Percentiles rank a stretch among this genome's conserved stretches.
Conservation (phyloP, 495 filamentous ascomycete genomes). For the Patellaria atrata region DNA sequence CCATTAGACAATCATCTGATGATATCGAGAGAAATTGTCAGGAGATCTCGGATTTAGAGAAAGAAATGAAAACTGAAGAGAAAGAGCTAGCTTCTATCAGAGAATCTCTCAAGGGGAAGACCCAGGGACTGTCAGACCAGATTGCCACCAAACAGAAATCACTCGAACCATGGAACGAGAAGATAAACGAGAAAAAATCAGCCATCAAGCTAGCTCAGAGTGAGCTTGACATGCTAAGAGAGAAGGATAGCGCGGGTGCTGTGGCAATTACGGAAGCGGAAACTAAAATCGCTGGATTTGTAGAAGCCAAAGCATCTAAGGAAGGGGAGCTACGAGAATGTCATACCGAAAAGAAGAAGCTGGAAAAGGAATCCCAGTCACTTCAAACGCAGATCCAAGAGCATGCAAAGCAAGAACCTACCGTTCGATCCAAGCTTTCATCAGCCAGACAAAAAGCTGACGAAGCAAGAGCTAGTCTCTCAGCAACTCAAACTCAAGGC, state of each 20-base stretch:
- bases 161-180: slow-evolving; percentile 90
- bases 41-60: slow-evolving; percentile 60
- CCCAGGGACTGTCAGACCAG: slow-evolving; percentile 81
- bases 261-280: slow-evolving; percentile 74
- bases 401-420: slow-evolving; percentile 60
- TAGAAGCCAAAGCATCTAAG: slow-evolving; percentile 55
- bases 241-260: slow-evolving; percentile 74
- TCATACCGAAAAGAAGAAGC: slow-evolving; percentile 49
- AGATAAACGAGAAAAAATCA: slow-evolving; percentile 89
- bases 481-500: slow-evolving; percentile 79
- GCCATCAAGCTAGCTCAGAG: slow-evolving; percentile 86
- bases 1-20: slow-evolving; percentile 58
- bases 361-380: slow-evolving; percentile 61
- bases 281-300: slow-evolving; percentile 56
- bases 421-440: slow-evolving; percentile 66
- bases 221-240: slow-evolving; percentile 79
- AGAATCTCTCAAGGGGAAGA: slow-evolving; percentile 83
- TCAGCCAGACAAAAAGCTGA: slow-evolving; percentile 84
- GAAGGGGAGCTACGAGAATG: slow-evolving; percentile 59
- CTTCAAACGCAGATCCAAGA: slow-evolving; percentile 57
- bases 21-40: slow-evolving; percentile 61
- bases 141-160: slow-evolving; percentile 86
- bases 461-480: slow-evolving; percentile 78
- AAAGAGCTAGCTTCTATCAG: slow-evolving; percentile 65
- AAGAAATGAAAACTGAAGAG: slow-evolving; percentile 62